Base-by-base conservation (phyloP, 345 rosid genomes). In the Salix purpurea region DNA sequence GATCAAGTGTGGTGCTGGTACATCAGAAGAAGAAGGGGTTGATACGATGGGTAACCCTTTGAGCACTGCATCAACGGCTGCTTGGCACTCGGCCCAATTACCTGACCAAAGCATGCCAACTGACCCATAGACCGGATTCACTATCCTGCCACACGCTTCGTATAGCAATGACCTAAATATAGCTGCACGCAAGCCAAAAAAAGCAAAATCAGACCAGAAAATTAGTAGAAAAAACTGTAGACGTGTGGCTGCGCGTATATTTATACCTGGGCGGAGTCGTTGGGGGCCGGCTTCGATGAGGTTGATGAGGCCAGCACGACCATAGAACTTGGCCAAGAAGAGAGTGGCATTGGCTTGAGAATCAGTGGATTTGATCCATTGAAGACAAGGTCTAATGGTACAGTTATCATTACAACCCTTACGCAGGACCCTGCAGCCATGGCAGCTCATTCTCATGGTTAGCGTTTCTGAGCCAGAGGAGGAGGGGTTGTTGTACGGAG, bases 61-160 rank as follows among this genome's bases (percentile, higher is more conserved):
- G 73, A 90, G 89, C 2, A 91, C 88, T 0, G 87, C 84, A 18
- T 91, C 90, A 56, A 90, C 91, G 34, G 79, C 83, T 18, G 83
- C 67, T 46, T 79, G 77, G 62, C 82, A 79, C 4, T 73, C 77
- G 72, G 54, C 62, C 82, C 82, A 79, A 40, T 74, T 73, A 6
- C 82, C 82, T 9, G 82, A 67, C 77, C 82, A 74, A n/a, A 79
- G 77, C 42, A 79, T 19, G 5, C 82, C 82, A 5, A 74, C 82
- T 12, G 82, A 79, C 1, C 82, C 82, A 18, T 37, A 32, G 11
- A 79, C 77, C 2, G 82, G 82, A 42, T 79, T 79, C 74, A 79
- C 82, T 60, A 79, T 74, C 65, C 82, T 16, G 4, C 82, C 82
- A 69, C 82, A 79, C 8, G 82, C 82, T 32, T 79, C 82, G 19